Base-by-base conservation (phyloP, 306 rosid genomes). In the Pterocarpus santalinus region DNA sequence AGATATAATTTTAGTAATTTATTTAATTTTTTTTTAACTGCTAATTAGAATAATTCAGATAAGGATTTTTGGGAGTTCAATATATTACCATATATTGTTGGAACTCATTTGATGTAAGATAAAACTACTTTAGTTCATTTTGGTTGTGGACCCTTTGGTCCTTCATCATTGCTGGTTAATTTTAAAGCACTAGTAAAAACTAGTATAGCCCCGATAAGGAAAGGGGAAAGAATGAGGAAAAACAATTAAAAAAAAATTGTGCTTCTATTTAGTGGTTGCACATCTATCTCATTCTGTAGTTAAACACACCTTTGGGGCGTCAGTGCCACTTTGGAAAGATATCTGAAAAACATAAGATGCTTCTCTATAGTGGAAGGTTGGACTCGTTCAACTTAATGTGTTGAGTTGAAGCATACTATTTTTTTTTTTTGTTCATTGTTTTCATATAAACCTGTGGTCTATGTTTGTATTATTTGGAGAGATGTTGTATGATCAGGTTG, bases 391-490 rank as follows among this genome's bases (percentile, higher is more conserved):
- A 57, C 13, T 63, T 55, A 64, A 15, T 65, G 9, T 46, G 35
- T 62, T 35, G 49, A 17, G 83, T 46, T 22, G 28, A 22, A 22
- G 28, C 51, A 22, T 47, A 17, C 52, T 56, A 8, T 49, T 70
- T 72, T 62, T 70, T 72, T 62, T 75, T 6, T 17, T 78, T 1
- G 6, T 39, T 51, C 7, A 1, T 22, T 47, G 64, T 83, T 71
- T 64, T 41, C 43, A 15, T 52, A 69, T 73, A 36, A 83, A 47
- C 36, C 34, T 78, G 79, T 44, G 51, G 46, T 66, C 12, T 30
- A 33, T 17, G 2, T 16, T 33, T 69, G 43, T 72, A 72, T 56
- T 79, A 79, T 79, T 60, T 16, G 41, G 72, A 84, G 82, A 47
- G 67, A 38, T 47, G 66, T 36, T 33, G 53, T 57, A n/a, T 52